phyloP scores from a whole-genome alignment of 106 monocot genomes.

The Agapanthus africanus region DNA sequence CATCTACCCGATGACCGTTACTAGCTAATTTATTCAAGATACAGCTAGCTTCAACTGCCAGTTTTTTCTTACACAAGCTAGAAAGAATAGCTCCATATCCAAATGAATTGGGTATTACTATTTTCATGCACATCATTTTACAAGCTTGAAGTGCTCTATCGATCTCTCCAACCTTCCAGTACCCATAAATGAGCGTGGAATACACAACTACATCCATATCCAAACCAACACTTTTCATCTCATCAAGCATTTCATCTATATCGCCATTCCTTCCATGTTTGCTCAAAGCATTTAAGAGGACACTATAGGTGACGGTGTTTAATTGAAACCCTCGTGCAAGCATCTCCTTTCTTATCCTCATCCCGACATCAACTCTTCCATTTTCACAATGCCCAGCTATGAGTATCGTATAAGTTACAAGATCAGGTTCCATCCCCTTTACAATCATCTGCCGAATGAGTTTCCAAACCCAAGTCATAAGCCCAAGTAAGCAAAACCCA shows the following conservation, averaged over 20 bases:
- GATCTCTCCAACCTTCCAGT: constrained; percentile 54
- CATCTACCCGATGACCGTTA: constrained; percentile 20
- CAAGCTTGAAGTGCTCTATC: constrained; percentile 46
- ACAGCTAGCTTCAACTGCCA: constrained; percentile 44
- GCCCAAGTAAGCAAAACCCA: constrained; percentile 42
- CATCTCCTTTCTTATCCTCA: constrained; percentile 43
- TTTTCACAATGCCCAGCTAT: constrained; percentile 42
- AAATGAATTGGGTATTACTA: constrained; percentile 36
- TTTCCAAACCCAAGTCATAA: constrained; percentile 26
- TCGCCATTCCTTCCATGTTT: constrained; percentile 35
- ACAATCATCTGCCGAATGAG: constrained; percentile 34
- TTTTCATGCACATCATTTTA: constrained; percentile 35
- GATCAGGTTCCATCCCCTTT: constrained; percentile 48
- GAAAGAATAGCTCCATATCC: constrained; percentile 45
- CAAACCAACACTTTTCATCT: constrained; percentile 46
- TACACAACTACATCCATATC: constrained; percentile 68
- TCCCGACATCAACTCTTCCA: constrained; percentile 44
- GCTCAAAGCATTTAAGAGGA: constrained; percentile 49
- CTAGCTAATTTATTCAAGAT: constrained; percentile 32
- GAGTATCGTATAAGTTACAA: constrained; percentile 66
- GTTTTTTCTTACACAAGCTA: constrained; percentile 41
- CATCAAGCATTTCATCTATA: constrained; percentile 42
- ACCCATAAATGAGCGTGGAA: constrained; percentile 63
- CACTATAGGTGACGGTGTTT: constrained; percentile 61
- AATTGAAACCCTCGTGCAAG: constrained; percentile 34